Evolutionary conservation across 495 filamentous ascomycete genomes (phyloP), one percentile per base, ranked within the genome.

Genomic region (Recurvomyces mirabilis): DNA sequence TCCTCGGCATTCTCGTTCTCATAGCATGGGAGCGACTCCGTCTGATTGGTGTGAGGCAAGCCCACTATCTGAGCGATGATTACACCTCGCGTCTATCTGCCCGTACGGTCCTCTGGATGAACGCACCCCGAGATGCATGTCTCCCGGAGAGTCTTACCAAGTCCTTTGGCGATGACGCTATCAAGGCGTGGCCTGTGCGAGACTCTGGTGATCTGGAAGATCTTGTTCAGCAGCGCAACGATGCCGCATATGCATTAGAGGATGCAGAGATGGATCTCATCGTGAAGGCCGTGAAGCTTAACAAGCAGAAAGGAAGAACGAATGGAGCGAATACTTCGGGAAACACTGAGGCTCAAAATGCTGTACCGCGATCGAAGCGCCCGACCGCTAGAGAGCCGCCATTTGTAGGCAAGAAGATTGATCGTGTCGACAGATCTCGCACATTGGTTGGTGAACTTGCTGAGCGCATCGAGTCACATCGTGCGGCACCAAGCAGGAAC

Each of bases 51-150:
- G 58, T 82, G 1, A 73, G 80, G 26, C 81, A 84, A 57, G 79
- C 79, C 13, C 84, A 82, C 61, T 71, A 76, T 14, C 69, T 81
- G n/a, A 78, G 79, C 3, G 77, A 77, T 3, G 72, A 72, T n/a
- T 74, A 81, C 47, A 68, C 75, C 4, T 63, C 72, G 15, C 70
- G 79, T 0, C 71, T 86, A 7, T 84, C 81, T 0, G 76, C 80
- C 0, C 62, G 77, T 26, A 83, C 79, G 0, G 77, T 84, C 1
- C 67, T 86, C 4, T 86, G 82, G 57, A 72, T 80, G 44, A 79
- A 73, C 13, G 76, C 79, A 1, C 79, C 80, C 0, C 67, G 71
- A 26, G 73, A 71, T 1, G 51, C 55, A 10, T 52, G 57, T 7
- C 41, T 53, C 28, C 28, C 52, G 23, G 39, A 56, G 19, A 57